phyloP scores from a whole-genome alignment of 768 basidiomycete species.

The Trametes villosa region DNA sequence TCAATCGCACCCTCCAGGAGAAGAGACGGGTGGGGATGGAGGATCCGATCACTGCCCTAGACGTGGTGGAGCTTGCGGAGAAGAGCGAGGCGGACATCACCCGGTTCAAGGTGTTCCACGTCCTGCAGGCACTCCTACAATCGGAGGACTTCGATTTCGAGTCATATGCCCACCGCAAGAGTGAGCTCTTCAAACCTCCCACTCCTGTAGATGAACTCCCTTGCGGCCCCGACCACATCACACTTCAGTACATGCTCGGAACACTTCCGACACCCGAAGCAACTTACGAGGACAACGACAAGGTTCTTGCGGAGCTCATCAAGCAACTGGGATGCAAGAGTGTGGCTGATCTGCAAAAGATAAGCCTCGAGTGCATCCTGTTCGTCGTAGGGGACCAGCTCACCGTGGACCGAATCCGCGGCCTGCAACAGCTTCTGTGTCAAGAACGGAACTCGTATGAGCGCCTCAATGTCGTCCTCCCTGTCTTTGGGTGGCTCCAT shows the following conservation, averaged over 20 bases:
- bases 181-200: conserved; percentile 7
- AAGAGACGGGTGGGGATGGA: background rate
- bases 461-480: conserved; percentile 39
- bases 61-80: background rate
- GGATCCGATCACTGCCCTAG: background rate
- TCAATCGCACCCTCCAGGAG: background rate
- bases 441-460: conserved; percentile 46
- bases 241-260: conserved; percentile 21
- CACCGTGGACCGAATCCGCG: conserved; percentile 42
- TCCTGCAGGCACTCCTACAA: background rate
- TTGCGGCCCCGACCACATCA: conserved; percentile 17
- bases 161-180: background rate
- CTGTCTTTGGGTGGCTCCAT: conserved; percentile 47
- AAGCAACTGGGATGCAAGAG: conserved; percentile 17
- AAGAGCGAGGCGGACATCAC: background rate
- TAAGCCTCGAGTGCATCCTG: background rate
- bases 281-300: conserved; percentile 29
- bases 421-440: conserved; percentile 39
- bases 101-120: background rate
- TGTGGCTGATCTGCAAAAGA: background rate
- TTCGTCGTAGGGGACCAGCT: conserved; percentile 36
- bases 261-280: conserved; percentile 27
- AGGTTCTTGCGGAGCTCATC: conserved; percentile 16
- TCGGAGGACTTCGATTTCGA: conserved; percentile 4
- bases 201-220: conserved; percentile 23